phyloP scores from a whole-genome alignment of 2,329 filamentous ascomycete genomes.

The Calycina herbarum region DNA sequence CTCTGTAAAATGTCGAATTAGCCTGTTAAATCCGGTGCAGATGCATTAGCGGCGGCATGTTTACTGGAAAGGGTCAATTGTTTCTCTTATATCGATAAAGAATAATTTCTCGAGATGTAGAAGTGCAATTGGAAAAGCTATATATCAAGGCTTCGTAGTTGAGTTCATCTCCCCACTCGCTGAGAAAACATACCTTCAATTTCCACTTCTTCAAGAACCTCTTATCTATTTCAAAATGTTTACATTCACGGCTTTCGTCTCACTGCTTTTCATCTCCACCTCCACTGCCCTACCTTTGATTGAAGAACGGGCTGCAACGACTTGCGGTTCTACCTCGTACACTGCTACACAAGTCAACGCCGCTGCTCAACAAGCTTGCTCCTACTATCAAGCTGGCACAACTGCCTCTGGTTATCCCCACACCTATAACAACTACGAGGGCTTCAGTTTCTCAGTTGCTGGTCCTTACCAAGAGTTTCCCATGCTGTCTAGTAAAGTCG shows the following conservation, averaged over 20 bases:
- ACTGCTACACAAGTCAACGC: conserved; percentile 47
- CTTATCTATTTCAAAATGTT: conserved; percentile 10
- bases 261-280: conserved; percentile 13
- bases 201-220: background rate
- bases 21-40: background rate
- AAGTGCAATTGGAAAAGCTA: background rate
- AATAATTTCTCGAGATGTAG: background rate
- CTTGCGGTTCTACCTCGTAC: conserved; percentile 57
- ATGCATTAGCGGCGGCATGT: background rate
- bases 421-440: conserved; percentile 61
- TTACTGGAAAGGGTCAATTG: background rate
- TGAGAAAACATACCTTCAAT: background rate
- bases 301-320: conserved; percentile 47
- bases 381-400: conserved; percentile 45
- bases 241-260: conserved; percentile 10
- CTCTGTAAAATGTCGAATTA: background rate
- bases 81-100: background rate
- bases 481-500: conserved; percentile 47
- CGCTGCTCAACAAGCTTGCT: conserved; percentile 53
- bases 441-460: conserved; percentile 56
- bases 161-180: background rate
- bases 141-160: background rate
- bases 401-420: conserved; percentile 50
- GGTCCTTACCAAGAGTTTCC: conserved; percentile 67
- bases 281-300: conserved; percentile 26